phyloP scores from a whole-genome alignment of 2,329 filamentous ascomycete species.

The Cladosporium velox region DNA sequence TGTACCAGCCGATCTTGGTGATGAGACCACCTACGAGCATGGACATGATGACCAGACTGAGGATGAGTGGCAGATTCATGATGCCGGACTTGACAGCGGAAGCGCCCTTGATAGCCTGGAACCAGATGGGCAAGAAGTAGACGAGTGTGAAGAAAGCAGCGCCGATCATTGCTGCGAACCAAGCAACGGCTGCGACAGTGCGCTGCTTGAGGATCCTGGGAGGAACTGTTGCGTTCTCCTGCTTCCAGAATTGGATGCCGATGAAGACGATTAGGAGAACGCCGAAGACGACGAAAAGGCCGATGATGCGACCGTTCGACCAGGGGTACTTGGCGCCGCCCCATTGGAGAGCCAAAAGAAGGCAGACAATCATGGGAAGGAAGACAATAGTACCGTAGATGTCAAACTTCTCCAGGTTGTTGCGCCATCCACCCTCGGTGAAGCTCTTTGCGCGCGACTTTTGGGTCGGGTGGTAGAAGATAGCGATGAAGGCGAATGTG shows the following conservation, averaged over 20 bases:
- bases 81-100: slow-evolving; percentile 51
- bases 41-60: slow-evolving; percentile 48
- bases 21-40: slow-evolving; percentile 44
- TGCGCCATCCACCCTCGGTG: slow-evolving; percentile 20
- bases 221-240: slow-evolving; percentile 47
- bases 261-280: slow-evolving; percentile 47
- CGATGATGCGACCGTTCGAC: slow-evolving; percentile 49
- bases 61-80: slow-evolving; percentile 50
- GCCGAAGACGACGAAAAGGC: slow-evolving; percentile 48
- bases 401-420: slow-evolving; percentile 47
- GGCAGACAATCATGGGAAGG: slow-evolving; percentile 50
- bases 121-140: slow-evolving; percentile 50
- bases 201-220: slow-evolving; percentile 50
- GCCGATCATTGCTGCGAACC: slow-evolving; percentile 46
- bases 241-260: slow-evolving; percentile 23
- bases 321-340: slow-evolving; percentile 52
- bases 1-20: slow-evolving; percentile 51
- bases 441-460: slow-evolving; percentile 39
- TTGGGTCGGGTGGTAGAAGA: slow-evolving; percentile 40
- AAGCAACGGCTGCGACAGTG: slow-evolving; percentile 44
- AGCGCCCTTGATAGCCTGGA: slow-evolving; percentile 51
- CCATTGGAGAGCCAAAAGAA: slow-evolving; percentile 55
- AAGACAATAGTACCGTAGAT: slow-evolving; percentile 51
- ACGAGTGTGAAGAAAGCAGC: slow-evolving; percentile 47
- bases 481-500: slow-evolving; percentile 40